These are phyloP conservation scores for Carallia brachiata DNA, from an alignment of 345 rosid species.

Conservation along the genomic window DNA sequence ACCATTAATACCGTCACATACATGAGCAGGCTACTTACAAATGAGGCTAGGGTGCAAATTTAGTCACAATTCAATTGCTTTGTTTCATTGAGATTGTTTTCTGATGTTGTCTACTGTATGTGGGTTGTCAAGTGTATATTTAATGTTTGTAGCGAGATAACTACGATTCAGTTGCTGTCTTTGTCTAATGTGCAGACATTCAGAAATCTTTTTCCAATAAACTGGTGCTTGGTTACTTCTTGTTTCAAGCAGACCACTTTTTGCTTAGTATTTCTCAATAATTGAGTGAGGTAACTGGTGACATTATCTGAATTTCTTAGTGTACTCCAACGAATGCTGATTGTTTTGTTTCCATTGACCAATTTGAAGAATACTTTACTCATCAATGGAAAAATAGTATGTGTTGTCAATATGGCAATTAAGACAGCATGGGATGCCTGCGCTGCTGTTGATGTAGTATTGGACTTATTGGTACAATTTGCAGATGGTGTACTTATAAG, in stretches of 20 bases:
- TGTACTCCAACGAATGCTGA: too few species aligned
- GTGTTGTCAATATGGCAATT: too few species aligned
- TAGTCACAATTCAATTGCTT: not conserved
- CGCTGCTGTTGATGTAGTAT: too few species aligned
- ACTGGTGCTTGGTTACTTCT: not conserved
- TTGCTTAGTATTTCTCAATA: not conserved
- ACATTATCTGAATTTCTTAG: too few species aligned
- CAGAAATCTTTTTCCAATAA: not conserved
- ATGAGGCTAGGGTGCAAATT: not conserved
- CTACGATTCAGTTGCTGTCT: not conserved
- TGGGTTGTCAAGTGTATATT: not conserved
- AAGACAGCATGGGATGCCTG: too few species aligned
- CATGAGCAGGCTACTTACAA: constrained; percentile 17
- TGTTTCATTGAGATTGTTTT: not conserved
- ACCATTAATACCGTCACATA: constrained; percentile 52
- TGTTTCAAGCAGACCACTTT: not conserved
- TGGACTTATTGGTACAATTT: too few species aligned
- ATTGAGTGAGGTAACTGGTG: too few species aligned
- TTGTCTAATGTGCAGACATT: not conserved
- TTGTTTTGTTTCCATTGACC: too few species aligned
- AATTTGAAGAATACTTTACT: too few species aligned
- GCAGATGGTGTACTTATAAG: too few species aligned
- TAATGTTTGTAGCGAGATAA: not conserved
- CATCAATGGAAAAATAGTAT: too few species aligned
- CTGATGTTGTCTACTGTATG: not conserved